Percentiles rank a stretch among this genome's conserved stretches.
Evolutionary conservation across 768 basidiomycete genomes (phyloP).

Genomic region (Gymnopilus dilepis): DNA sequence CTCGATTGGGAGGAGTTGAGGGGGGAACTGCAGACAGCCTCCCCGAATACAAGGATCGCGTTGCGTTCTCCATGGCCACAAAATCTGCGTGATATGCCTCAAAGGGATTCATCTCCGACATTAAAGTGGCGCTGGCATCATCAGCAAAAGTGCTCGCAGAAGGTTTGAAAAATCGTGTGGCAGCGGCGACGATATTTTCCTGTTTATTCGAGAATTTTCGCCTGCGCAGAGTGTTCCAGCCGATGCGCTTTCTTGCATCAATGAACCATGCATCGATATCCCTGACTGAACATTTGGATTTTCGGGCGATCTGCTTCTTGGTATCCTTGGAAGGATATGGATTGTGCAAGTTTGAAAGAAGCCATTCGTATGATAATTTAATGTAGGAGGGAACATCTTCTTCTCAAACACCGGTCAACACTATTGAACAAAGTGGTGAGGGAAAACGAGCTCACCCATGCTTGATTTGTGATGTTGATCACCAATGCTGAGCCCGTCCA

Average conservation of each 20-base stretch:
- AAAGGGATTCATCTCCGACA: neutral
- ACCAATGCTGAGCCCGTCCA: neutral
- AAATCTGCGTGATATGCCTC: neutral
- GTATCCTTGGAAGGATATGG: constrained; percentile 51
- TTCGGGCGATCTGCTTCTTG: constrained; percentile 33
- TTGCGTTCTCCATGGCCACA: constrained; percentile 21
- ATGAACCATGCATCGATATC: constrained; percentile 54
- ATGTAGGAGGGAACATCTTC: constrained; percentile 23
- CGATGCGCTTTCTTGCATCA: constrained; percentile 53
- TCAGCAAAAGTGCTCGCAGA: neutral
- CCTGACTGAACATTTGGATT: constrained; percentile 28
- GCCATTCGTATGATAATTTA: constrained; percentile 40
- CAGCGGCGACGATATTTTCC: constrained; percentile 41
- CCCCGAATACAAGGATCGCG: constrained; percentile 26
- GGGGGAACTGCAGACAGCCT: constrained; percentile 17
- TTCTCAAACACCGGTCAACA: too few species aligned
- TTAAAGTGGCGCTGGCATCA: neutral
- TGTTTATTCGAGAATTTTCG: constrained; percentile 38
- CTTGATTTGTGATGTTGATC: neutral
- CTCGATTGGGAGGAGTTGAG: neutral
- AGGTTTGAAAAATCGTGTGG: constrained; percentile 36
- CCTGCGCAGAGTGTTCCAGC: constrained; percentile 52
- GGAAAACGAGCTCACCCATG: neutral
- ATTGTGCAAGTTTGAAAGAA: constrained; percentile 51
- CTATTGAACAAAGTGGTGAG: too few species aligned